Percentiles rank a stretch among this genome's conserved stretches.
Conservation (phyloP, 805 yeast genomes). For the Candida sakaeoensis region DNA sequence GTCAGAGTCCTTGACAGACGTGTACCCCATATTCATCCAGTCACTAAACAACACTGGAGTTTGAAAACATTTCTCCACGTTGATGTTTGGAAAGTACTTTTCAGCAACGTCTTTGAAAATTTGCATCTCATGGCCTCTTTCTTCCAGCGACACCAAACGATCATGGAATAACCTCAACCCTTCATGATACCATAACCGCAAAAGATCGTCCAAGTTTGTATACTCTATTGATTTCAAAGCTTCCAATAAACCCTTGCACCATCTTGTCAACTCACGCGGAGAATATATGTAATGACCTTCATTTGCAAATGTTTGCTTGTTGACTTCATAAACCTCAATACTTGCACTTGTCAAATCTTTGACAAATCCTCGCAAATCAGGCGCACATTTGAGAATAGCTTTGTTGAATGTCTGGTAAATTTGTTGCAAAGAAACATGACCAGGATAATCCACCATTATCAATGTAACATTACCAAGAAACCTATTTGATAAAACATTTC, state of each 20-base stretch:
- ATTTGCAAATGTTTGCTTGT: slow-evolving; percentile 38
- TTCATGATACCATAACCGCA: slow-evolving; percentile 78
- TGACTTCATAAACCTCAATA: slow-evolving; percentile 54
- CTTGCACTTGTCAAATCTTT: slow-evolving; percentile 57
- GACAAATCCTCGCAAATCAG: slow-evolving; percentile 54
- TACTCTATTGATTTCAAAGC: slow-evolving; percentile 39
- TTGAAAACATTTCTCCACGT: slow-evolving; percentile 28
- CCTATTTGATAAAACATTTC: slow-evolving; percentile 53
- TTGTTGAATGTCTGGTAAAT: slow-evolving; percentile 60
- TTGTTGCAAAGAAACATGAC: slow-evolving; percentile 51
- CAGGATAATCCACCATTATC: slow-evolving; percentile 79
- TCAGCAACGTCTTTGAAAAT: slow-evolving; percentile 29
- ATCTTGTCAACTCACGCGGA: slow-evolving; percentile 88
- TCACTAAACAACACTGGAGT: slow-evolving; percentile 64
- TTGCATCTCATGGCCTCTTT: slow-evolving; percentile 47
- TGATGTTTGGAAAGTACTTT: slow-evolving; percentile 45
- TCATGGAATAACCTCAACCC: slow-evolving; percentile 76
- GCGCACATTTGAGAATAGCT: slow-evolving; percentile 58
- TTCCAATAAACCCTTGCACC: slow-evolving; percentile 72
- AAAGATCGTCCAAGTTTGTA: slow-evolving; percentile 39
- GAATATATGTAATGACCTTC: slow-evolving; percentile 71
- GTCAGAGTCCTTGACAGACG: slow-evolving; percentile 47
- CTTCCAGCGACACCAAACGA: slow-evolving; percentile 48
- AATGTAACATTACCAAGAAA: slow-evolving; percentile 65
- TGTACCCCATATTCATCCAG: slow-evolving; percentile 69